phyloP scores from a whole-genome alignment of 768 basidiomycete species.

The Holtermannia corniformis region DNA sequence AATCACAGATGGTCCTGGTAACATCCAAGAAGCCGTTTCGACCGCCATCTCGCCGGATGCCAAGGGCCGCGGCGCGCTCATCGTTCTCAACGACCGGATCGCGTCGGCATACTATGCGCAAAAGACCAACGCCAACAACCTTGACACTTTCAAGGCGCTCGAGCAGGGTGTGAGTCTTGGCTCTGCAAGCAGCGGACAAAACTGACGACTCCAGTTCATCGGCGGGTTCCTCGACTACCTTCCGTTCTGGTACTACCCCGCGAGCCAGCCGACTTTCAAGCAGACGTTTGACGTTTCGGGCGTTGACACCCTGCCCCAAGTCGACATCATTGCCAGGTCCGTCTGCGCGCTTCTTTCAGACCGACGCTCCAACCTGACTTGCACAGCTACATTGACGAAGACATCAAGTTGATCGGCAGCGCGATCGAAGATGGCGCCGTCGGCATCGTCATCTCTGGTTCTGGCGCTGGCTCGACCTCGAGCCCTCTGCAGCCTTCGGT shows the following conservation, averaged over 20 bases:
- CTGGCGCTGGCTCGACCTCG: slow-evolving; percentile 18
- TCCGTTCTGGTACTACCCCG: slow-evolving; percentile 27
- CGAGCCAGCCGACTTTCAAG: slow-evolving; percentile 28
- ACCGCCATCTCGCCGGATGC: slow-evolving; percentile 19
- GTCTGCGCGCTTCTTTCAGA: background rate
- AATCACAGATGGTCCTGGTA: slow-evolving; percentile 25
- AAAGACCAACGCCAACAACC: slow-evolving; percentile 32
- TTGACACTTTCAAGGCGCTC: slow-evolving; percentile 37
- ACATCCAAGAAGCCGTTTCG: slow-evolving; percentile 33
- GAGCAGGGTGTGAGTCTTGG: slow-evolving; percentile 28
- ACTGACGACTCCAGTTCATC: slow-evolving; percentile 13
- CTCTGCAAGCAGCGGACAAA: background rate
- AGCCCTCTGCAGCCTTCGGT: slow-evolving; percentile 4
- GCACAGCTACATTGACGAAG: slow-evolving; percentile 6
- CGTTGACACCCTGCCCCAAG: slow-evolving; percentile 15
- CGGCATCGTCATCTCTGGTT: slow-evolving; percentile 27
- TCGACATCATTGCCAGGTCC: slow-evolving; percentile 21
- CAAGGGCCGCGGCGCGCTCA: slow-evolving; percentile 26
- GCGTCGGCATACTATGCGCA: slow-evolving; percentile 29
- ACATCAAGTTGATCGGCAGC: slow-evolving; percentile 6
- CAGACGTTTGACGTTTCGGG: slow-evolving; percentile 40
- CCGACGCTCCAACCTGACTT: too few relatives aligned
- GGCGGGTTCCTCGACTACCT: slow-evolving; percentile 24
- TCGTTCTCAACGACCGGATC: slow-evolving; percentile 40
- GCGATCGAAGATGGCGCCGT: slow-evolving; percentile 17